Percentiles rank a stretch among this genome's conserved stretches.
Evolutionary conservation across 1,139 yeast species (phyloP).

Genomic region (Sugiyamaella grinbergsii): DNA sequence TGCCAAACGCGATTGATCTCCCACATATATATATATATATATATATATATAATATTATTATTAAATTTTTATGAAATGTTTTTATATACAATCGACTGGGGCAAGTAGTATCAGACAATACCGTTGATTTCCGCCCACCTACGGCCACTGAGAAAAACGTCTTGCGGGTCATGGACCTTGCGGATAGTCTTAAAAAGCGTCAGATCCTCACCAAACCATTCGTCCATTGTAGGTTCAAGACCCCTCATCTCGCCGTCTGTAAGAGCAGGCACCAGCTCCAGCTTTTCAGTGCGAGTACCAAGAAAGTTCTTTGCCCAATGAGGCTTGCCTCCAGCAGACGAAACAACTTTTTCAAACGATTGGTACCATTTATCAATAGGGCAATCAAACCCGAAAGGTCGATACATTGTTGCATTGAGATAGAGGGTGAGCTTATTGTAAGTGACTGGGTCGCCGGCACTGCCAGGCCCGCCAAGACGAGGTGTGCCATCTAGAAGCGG

Average conservation of each 20-base stretch:
- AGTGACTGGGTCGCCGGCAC: slow-evolving; percentile 41
- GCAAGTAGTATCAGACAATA: slow-evolving; percentile 43
- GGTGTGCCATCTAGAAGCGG: slow-evolving; percentile 86
- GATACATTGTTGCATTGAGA: slow-evolving; percentile 91
- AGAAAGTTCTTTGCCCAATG: slow-evolving; percentile 99
- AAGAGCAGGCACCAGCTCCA: too few species aligned
- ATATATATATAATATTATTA: slow-evolving; percentile 5
- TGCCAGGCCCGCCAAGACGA: slow-evolving; percentile 51
- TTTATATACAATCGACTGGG: not conserved
- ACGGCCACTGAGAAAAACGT: slow-evolving; percentile 74
- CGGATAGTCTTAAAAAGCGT: slow-evolving; percentile 61
- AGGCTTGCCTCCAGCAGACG: slow-evolving; percentile 85
- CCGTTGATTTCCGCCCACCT: slow-evolving; percentile 85
- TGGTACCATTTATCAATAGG: slow-evolving; percentile 81
- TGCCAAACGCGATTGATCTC: slow-evolving; percentile 7
- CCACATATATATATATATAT: too few species aligned
- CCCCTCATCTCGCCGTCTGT: slow-evolving; percentile 81
- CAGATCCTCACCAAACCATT: slow-evolving; percentile 82
- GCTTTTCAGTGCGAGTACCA: slow-evolving; percentile 49
- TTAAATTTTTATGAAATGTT: not conserved
- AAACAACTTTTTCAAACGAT: slow-evolving; percentile 76
- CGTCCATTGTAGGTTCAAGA: slow-evolving; percentile 62
- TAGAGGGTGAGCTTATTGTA: slow-evolving; percentile 82
- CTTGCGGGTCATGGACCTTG: slow-evolving; percentile 71
- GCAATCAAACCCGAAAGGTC: slow-evolving; percentile 80